phyloP scores from a whole-genome alignment of 371 early-diverging fungal species.

The Mucor sp. region DNA sequence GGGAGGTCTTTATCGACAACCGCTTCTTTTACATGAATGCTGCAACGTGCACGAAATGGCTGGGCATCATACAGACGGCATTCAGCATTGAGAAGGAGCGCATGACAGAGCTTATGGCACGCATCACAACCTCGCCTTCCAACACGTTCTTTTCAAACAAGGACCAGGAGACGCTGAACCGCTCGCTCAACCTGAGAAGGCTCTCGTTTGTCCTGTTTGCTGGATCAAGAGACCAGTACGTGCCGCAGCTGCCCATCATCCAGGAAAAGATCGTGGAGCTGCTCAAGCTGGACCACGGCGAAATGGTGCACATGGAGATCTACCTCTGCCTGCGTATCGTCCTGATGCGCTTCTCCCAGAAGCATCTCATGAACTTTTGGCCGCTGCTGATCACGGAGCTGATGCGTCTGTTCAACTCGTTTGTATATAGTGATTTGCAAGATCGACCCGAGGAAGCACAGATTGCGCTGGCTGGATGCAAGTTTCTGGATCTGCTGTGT shows the following conservation, averaged over 20 bases:
- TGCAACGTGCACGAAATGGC: constrained; percentile 63
- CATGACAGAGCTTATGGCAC: constrained; percentile 69
- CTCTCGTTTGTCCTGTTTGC: constrained; percentile 81
- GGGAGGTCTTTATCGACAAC: constrained; percentile 78
- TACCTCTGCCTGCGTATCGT: constrained; percentile 84
- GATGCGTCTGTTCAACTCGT: constrained; percentile 64
- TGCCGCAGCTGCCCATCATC: constrained; percentile 76
- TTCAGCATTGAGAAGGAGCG: constrained; percentile 75
- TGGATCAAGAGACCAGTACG: constrained; percentile 78
- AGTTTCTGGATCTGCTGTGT: constrained; percentile 84
- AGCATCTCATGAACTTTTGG: constrained; percentile 87
- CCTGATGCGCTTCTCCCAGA: constrained; percentile 75
- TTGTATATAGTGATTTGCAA: constrained; percentile 49
- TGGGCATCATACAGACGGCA: constrained; percentile 63
- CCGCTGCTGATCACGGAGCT: constrained; percentile 89
- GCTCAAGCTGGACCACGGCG: constrained; percentile 68
- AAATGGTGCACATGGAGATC: constrained; percentile 80
- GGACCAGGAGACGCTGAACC: constrained; percentile 75
- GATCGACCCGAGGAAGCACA: constrained; percentile 71
- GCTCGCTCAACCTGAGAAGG: constrained; percentile 72
- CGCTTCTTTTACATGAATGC: constrained; percentile 72
- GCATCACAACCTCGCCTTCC: constrained; percentile 75
- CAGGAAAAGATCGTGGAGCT: constrained; percentile 92
- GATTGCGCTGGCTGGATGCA: constrained; percentile 82
- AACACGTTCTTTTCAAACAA: constrained; percentile 80